Evolutionary conservation across 768 basidiomycete species (phyloP), one percentile per base, ranked within the genome.

Genomic region (Rhodotorula graminis): DNA sequence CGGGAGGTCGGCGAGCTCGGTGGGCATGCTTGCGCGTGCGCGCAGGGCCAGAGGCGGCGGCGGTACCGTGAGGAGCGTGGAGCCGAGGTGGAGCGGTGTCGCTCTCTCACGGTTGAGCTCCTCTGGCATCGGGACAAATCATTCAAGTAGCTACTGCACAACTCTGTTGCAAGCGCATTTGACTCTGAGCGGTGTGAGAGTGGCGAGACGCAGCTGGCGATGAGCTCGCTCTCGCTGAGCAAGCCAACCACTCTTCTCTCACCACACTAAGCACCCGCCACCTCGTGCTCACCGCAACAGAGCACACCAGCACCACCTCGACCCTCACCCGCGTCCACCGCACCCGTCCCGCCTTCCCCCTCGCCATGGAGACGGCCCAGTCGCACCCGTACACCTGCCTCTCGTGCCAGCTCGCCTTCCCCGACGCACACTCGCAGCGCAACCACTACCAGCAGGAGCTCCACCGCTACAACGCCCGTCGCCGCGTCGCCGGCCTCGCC

Each of bases 401-500:
- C 23, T 91, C 92, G 74, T 99, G 96, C 81, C 85, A 88, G 6
- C 89, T 98, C 79, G 92, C 90, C 2, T 97, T 96, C 80, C 81
- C 84, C 55, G 85, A 88, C 21, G 87, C 93, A 29, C 88, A 89
- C 65, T 89, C 91, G 53, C 95, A 98, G 81, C 86, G 95, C 70
- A 82, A 83, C 0, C 96, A 99, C 80, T 97, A 95, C 81, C 87
- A 88, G 74, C 91, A 92, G 37, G 96, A 99, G 81, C 90, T 91
- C 81, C 96, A 99, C 83, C 85, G 93, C 65, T 99, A 99, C 83
- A 99, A 99, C 80, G 92, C 97, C 88, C 95, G 95, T 78, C 80
- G 83, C 27, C 69, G 79, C 42, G 77, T 98, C 27, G 94, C 95
- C 4, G 87, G 86, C 11, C 85, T 99, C 3, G 90, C 92, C 16